Evolutionary conservation across 305 asterid genomes (phyloP).

Genomic region (Fraxinus baroniana): DNA sequence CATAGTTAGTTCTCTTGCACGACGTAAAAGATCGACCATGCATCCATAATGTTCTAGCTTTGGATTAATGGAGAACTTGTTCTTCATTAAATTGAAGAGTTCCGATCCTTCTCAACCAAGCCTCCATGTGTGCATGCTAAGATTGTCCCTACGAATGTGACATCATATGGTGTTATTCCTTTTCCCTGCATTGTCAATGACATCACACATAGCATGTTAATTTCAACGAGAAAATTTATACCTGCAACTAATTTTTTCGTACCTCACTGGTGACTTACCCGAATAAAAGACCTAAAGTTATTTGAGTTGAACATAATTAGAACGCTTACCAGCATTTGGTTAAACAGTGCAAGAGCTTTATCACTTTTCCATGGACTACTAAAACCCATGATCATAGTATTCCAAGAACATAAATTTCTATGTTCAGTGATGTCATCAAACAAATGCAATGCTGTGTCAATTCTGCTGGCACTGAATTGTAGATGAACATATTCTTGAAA

Average conservation of each 20-base stretch:
- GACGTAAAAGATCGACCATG: constrained; percentile 83
- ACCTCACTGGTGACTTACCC: not conserved
- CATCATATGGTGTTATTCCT: constrained; percentile 63
- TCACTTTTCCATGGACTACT: constrained; percentile 74
- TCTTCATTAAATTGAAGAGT: constrained; percentile 59
- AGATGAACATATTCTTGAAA: constrained; percentile 52
- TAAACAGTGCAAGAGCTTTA: constrained; percentile 57
- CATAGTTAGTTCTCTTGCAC: constrained; percentile 68
- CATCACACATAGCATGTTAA: constrained; percentile 3
- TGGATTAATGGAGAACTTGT: constrained; percentile 40
- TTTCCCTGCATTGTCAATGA: constrained; percentile 48
- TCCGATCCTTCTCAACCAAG: constrained; percentile 62
- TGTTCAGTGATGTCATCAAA: constrained; percentile 57
- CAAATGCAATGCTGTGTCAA: constrained; percentile 60
- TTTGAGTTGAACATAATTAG: not conserved
- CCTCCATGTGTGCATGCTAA: constrained; percentile 88
- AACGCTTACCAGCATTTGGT: constrained; percentile 63
- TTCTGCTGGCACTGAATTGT: constrained; percentile 60
- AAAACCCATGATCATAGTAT: constrained; percentile 82
- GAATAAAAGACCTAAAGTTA: not conserved
- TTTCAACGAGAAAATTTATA: not conserved
- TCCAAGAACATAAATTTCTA: constrained; percentile 81
- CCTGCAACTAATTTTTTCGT: not conserved
- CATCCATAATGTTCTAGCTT: constrained; percentile 90
- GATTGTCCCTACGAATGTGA: constrained; percentile 72